Percentiles rank a stretch among this genome's conserved stretches.
phyloP scores from a whole-genome alignment of 495 filamentous ascomycete genomes.

The Lophiostoma macrostomum region DNA sequence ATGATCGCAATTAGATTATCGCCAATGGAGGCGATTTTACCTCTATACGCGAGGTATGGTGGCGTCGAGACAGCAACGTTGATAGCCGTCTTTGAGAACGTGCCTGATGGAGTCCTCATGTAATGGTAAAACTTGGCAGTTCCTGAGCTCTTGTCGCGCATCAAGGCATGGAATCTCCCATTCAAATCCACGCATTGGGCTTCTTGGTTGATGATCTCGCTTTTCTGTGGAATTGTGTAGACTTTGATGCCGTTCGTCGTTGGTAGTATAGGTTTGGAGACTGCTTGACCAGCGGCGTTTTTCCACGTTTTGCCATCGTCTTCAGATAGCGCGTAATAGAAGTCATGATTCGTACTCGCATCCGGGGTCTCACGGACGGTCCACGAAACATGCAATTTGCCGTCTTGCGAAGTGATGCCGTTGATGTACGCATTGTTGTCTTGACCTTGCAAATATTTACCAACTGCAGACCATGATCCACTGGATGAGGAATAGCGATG shows the following conservation, averaged over 20 bases:
- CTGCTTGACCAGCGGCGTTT: background rate
- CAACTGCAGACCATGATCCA: conserved; percentile 11
- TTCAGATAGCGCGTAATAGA: conserved; percentile 17
- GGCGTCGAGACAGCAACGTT: conserved; percentile 17
- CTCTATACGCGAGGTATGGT: conserved; percentile 14
- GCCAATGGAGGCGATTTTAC: conserved; percentile 9
- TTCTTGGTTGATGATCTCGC: conserved; percentile 26
- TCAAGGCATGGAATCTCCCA: conserved; percentile 19
- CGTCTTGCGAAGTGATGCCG: conserved; percentile 14
- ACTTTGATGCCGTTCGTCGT: conserved; percentile 14
- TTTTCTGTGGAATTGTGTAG: conserved; percentile 16
- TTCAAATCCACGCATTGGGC: conserved; percentile 14
- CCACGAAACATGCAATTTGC: conserved; percentile 17
- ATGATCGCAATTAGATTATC: conserved; percentile 15
- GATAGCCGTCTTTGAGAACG: conserved; percentile 20
- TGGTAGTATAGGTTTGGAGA: conserved; percentile 20
- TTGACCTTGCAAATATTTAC: conserved; percentile 22
- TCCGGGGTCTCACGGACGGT: conserved; percentile 25
- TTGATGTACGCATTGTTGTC: conserved; percentile 27
- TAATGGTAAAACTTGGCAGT: conserved; percentile 20
- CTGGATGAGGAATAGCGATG: conserved; percentile 13
- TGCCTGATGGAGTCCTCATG: conserved; percentile 6
- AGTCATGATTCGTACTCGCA: conserved; percentile 21
- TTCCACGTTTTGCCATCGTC: conserved; percentile 23
- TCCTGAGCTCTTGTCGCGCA: conserved; percentile 21